Conservation (phyloP, 345 rosid species). For the Litchi chinensis region DNA sequence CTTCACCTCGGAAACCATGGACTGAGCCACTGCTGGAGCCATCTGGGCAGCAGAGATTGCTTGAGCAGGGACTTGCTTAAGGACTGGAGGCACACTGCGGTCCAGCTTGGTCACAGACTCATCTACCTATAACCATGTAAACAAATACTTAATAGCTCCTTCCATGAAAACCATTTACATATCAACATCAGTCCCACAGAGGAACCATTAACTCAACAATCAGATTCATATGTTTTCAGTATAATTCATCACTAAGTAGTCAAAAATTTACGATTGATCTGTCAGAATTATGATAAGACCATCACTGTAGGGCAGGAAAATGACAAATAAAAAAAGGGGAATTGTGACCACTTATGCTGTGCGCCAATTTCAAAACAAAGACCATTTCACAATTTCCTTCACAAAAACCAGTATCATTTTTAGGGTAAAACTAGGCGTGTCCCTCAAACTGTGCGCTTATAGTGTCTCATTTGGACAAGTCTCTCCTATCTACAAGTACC, state of each 20-base stretch:
- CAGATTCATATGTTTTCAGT: not conserved
- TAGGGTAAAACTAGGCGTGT: not conserved
- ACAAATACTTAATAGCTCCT: not conserved
- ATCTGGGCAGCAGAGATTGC: slow-evolving; percentile 70
- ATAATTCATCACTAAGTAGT: not conserved
- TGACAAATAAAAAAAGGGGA: not conserved
- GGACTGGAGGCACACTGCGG: slow-evolving; percentile 61
- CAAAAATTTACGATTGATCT: not conserved
- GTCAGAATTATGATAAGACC: not conserved
- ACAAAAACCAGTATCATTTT: not conserved
- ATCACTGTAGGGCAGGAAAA: not conserved
- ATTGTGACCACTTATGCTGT: not conserved
- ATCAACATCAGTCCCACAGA: not conserved
- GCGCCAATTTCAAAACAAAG: not conserved
- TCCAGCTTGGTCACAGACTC: slow-evolving; percentile 67
- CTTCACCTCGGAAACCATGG: slow-evolving; percentile 67
- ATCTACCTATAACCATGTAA: slow-evolving; percentile 54
- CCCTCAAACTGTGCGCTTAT: not conserved
- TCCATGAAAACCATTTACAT: not conserved
- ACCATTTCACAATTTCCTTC: not conserved
- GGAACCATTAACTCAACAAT: not conserved
- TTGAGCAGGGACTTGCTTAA: slow-evolving; percentile 74
- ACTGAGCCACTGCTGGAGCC: slow-evolving; percentile 67
- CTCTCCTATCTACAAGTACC: not conserved
- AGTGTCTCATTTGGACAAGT: not conserved